phyloP scores from a whole-genome alignment of 768 basidiomycete species.

The Xerocomellus dryophilus region DNA sequence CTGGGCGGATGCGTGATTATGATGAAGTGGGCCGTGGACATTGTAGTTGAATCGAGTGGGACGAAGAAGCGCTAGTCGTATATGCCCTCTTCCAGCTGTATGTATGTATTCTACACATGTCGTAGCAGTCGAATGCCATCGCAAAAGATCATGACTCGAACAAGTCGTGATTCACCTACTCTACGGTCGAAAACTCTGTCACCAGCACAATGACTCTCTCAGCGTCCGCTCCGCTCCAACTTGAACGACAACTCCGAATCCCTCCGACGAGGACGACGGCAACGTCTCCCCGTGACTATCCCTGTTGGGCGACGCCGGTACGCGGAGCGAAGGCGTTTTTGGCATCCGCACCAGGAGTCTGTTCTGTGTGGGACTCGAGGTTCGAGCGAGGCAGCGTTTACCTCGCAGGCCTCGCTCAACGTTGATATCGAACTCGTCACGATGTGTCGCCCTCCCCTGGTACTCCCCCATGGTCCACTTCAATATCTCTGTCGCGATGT shows the following conservation, averaged over 20 bases:
- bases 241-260: slow-evolving; percentile 40
- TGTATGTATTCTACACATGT: neutral
- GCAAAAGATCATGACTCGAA: neutral
- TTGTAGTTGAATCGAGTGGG: neutral
- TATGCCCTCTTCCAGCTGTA: neutral
- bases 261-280: slow-evolving; percentile 1
- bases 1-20: slow-evolving; percentile 29
- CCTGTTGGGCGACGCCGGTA: neutral
- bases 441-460: slow-evolving; percentile 17
- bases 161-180: neutral
- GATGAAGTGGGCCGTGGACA: neutral
- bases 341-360: slow-evolving; percentile 37
- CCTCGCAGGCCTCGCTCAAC: slow-evolving; percentile 26
- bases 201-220: slow-evolving; percentile 1
- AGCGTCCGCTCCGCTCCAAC: slow-evolving; percentile 27
- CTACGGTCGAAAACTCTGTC: neutral
- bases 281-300: neutral
- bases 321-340: slow-evolving; percentile 34
- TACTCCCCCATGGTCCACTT: slow-evolving; percentile 20
- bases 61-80: too few species aligned
- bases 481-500: neutral
- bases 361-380: slow-evolving; percentile 26
- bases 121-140: neutral
- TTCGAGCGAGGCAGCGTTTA: slow-evolving; percentile 17
- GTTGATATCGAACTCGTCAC: slow-evolving; percentile 31